Conservation (phyloP, 768 basidiomycete genomes). For the Agaricus sinodeliciosus region DNA sequence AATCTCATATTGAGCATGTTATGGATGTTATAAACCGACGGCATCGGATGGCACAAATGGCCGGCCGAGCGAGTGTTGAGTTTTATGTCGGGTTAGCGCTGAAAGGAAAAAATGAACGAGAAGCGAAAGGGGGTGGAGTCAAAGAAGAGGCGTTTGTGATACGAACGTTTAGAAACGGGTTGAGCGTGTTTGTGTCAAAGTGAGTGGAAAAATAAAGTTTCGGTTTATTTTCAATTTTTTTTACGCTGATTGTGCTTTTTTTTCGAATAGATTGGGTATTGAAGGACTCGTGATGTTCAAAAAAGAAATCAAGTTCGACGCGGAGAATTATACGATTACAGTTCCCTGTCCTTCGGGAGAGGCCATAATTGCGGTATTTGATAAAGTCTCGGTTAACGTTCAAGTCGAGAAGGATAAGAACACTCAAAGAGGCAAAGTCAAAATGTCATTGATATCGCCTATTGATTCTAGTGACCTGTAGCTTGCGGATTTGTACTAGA, state of each 20-base stretch:
- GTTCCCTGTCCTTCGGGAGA: constrained; percentile 44
- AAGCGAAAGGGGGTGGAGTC: constrained; percentile 34
- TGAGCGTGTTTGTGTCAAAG: constrained; percentile 96
- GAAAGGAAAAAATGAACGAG: constrained; percentile 54
- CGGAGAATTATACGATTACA: constrained; percentile 82
- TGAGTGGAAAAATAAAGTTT: constrained; percentile 33
- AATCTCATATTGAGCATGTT: constrained; percentile 79
- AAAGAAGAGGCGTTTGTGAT: constrained; percentile 90
- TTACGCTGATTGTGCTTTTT: background rate
- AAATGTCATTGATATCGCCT: constrained; percentile 70
- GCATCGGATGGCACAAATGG: constrained; percentile 97
- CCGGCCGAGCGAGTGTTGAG: constrained; percentile 91
- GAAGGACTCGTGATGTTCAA: constrained; percentile 96
- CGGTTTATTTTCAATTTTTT: too few species aligned
- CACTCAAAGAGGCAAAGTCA: constrained; percentile 85
- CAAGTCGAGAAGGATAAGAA: constrained; percentile 93
- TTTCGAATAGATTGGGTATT: constrained; percentile 65
- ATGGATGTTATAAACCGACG: constrained; percentile 84
- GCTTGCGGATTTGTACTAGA: background rate
- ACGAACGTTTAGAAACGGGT: constrained; percentile 86
- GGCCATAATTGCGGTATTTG: constrained; percentile 80
- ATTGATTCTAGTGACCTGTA: constrained; percentile 46
- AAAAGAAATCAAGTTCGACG: constrained; percentile 81
- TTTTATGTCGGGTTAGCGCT: constrained; percentile 95
- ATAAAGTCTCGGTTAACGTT: constrained; percentile 87